Percentiles rank a stretch among this genome's conserved stretches.
These are phyloP conservation scores for Sporisorium reilianum DNA, from an alignment of 1,284 basidiomycete species.

Conservation along the genomic window DNA sequence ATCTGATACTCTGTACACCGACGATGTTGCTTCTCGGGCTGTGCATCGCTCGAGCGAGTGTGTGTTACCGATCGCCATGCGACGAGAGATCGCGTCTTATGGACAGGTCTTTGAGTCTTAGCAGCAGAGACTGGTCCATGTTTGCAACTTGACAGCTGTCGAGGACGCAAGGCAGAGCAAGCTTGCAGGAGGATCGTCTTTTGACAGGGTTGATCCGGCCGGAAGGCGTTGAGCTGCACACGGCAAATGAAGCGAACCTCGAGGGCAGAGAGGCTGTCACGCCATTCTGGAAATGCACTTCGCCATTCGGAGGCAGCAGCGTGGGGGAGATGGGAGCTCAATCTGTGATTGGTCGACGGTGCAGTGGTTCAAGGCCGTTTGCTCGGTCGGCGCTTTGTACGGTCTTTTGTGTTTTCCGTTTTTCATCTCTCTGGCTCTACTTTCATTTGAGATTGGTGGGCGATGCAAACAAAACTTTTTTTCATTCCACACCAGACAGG, in stretches of 20 bases:
- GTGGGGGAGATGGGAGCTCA: constrained; percentile 1
- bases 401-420: neutral
- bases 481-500: neutral
- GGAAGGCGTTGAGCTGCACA: neutral
- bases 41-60: neutral
- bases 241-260: neutral
- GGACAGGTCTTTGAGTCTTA: too few species aligned
- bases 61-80: neutral
- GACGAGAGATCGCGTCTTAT: too few species aligned
- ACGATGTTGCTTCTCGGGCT: neutral
- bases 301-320: neutral
- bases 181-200: neutral
- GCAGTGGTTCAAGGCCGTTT: neutral
- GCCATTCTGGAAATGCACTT: neutral
- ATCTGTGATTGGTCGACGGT: neutral
- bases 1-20: neutral
- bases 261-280: too few species aligned
- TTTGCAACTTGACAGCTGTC: constrained; percentile 7
- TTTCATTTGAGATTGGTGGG: neutral
- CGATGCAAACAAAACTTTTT: neutral
- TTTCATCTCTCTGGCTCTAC: neutral
- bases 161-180: too few species aligned
- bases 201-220: constrained; percentile 9
- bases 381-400: constrained; percentile 13
- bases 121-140: too few species aligned